Evolutionary conservation across 441 rosid species (phyloP).

Genomic region (Populus tomentosa): DNA sequence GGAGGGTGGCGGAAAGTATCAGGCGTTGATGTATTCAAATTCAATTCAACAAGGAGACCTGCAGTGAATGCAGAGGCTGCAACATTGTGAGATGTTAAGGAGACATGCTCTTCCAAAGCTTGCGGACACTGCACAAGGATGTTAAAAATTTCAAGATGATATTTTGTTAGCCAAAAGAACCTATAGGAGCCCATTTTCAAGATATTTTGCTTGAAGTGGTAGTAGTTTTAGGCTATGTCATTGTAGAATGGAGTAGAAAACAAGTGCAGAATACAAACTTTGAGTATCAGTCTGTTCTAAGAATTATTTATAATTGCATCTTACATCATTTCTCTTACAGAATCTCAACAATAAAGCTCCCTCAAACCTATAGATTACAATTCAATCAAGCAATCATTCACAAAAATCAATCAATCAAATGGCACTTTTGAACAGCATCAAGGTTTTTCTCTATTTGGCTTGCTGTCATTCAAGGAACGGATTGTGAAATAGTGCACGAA

Average conservation of each 20-base stretch:
- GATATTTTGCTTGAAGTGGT: conserved; percentile 1
- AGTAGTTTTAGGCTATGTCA: conserved; percentile 1
- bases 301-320: too few species aligned
- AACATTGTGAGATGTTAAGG: conserved; percentile 50
- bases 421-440: background rate
- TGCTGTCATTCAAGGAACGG: background rate
- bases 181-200: background rate
- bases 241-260: background rate
- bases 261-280: too few species aligned
- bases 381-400: too few species aligned
- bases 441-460: background rate
- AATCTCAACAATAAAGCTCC: too few species aligned
- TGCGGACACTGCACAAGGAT: conserved; percentile 56
- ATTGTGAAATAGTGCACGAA: background rate
- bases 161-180: background rate
- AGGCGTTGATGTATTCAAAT: conserved; percentile 63
- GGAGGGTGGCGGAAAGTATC: conserved; percentile 81
- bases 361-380: too few species aligned
- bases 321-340: too few species aligned
- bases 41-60: conserved; percentile 56
- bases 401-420: too few species aligned
- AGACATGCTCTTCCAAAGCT: conserved; percentile 58
- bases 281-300: too few species aligned
- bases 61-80: conserved; percentile 54
- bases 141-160: conserved; percentile 12